Evolutionary conservation across 73 alveolate genomes (phyloP).

Genomic region (Chromera velia): DNA sequence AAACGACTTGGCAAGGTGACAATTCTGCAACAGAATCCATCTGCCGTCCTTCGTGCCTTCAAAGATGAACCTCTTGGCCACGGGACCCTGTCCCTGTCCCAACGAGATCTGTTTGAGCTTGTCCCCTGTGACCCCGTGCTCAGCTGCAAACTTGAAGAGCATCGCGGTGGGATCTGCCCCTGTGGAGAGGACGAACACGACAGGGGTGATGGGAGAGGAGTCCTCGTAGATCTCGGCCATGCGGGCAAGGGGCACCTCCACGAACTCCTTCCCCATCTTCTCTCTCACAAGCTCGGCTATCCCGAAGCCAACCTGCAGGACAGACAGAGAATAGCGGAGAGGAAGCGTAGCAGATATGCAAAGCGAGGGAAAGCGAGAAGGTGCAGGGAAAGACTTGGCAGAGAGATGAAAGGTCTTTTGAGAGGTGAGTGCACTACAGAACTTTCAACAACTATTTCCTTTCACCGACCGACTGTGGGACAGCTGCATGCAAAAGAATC

Average conservation of each 20-base stretch:
- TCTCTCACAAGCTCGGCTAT: slow-evolving; percentile 71
- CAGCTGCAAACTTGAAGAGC: slow-evolving; percentile 40
- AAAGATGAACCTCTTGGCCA: slow-evolving; percentile 84
- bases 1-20: slow-evolving; percentile 95
- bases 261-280: slow-evolving; percentile 76
- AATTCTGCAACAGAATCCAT: slow-evolving; percentile 96
- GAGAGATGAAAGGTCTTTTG: too few species aligned
- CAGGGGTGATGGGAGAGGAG: slow-evolving; percentile 90
- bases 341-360: too few species aligned
- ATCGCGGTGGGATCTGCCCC: slow-evolving; percentile 99
- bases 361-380: too few species aligned
- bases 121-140: slow-evolving; percentile 61
- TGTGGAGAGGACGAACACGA: slow-evolving; percentile 87
- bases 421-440: too few species aligned
- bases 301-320: slow-evolving; percentile 74
- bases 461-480: too few species aligned
- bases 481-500: slow-evolving; percentile 5
- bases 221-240: slow-evolving; percentile 92
- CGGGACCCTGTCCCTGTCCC: slow-evolving; percentile 97
- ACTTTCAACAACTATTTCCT: too few species aligned
- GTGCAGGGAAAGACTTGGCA: too few species aligned
- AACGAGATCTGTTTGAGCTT: slow-evolving; percentile 85
- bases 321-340: too few species aligned
- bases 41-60: slow-evolving; percentile 87
- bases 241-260: slow-evolving; percentile 83